Base-by-base conservation (phyloP, 495 filamentous ascomycete genomes). In the Penicillium silybi region DNA sequence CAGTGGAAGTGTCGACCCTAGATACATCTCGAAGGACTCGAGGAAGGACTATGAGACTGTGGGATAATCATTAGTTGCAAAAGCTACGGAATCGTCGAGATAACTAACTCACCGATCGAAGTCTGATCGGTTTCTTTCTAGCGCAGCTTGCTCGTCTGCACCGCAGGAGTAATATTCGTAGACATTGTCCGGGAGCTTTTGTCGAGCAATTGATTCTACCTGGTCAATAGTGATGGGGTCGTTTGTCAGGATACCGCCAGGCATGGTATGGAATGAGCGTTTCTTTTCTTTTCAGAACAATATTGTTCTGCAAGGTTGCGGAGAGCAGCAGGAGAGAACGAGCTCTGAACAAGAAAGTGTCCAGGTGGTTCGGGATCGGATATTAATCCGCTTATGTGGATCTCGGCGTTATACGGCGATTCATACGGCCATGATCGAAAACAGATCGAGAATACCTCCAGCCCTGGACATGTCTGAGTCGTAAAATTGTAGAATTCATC, bases 1-100 rank as follows among this genome's bases (percentile, higher is more conserved):
- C 55, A 0, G 66, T 71, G 7, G 66, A 69, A 10, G 70, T 71
- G 48, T 81, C 73, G 18, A 77, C 54, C 3, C 53, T 50, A 8
- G 70, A 66, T n/a, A 81, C 73, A 56, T 83, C 68, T 20, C 68
- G 59, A 0, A 84, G 70, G 6, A 81, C 68, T 4, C 79, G 70
- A 15, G 79, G 77, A 15, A 48, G 44, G 43, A 54, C 13, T 8
- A 46, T 38, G 2, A 54, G 39, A 19, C 51, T 54, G 11, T n/a
- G n/a, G n/a, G 9, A 10, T 13, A 1, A 3, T 13, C 29, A 32
- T 32, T 13, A 32, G 29, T 3, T 1, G 11, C 29, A 11, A 3
- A 13, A 11, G 11, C 8, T 11, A 3, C 4, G 29, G 1, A 32
- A 32, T 13, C 9, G 4, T 13, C 9, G 11, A 32, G 29, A 13